These are phyloP conservation scores for Elsinoe batatas DNA, from an alignment of 2,329 filamentous ascomycete genomes.

Conservation along the genomic window DNA sequence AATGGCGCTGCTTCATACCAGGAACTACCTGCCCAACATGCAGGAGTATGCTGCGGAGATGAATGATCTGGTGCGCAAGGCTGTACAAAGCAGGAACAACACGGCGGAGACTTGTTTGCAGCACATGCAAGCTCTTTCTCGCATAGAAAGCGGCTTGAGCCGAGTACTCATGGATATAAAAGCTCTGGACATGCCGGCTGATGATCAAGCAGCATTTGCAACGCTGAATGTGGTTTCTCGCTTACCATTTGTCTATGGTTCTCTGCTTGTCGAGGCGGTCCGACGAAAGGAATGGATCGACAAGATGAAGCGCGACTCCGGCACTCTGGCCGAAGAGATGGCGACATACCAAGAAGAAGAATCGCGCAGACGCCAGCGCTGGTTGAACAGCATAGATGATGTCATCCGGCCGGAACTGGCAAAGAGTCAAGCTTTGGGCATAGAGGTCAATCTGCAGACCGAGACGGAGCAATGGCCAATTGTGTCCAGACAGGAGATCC, in stretches of 20 bases:
- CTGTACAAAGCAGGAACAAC: conserved; percentile 54
- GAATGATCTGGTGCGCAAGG: conserved; percentile 42
- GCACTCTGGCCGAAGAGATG: conserved; percentile 84
- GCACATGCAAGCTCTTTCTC: conserved; percentile 74
- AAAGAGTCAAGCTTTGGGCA: conserved; percentile 60
- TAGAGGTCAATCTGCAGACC: conserved; percentile 77
- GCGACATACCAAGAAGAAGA: conserved; percentile 89
- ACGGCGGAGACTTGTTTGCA: conserved; percentile 56
- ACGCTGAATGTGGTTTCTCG: conserved; percentile 70
- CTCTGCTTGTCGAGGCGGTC: conserved; percentile 76
- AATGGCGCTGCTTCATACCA: conserved; percentile 53
- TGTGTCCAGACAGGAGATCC: conserved; percentile 64
- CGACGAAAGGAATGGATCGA: conserved; percentile 83
- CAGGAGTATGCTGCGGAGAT: conserved; percentile 48
- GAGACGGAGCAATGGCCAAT: conserved; percentile 73
- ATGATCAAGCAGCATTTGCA: conserved; percentile 72
- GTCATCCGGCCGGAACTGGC: conserved; percentile 57
- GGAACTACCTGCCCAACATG: conserved; percentile 53
- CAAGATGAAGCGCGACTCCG: conserved; percentile 79
- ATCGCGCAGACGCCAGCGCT: conserved; percentile 74
- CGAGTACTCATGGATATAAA: conserved; percentile 63
- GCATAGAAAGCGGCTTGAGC: conserved; percentile 65
- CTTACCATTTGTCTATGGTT: conserved; percentile 81
- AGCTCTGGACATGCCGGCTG: conserved; percentile 59
- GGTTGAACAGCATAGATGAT: conserved; percentile 76